These are phyloP conservation scores for Russula sp. DNA, from an alignment of 768 basidiomycete genomes.

Conservation along the genomic window DNA sequence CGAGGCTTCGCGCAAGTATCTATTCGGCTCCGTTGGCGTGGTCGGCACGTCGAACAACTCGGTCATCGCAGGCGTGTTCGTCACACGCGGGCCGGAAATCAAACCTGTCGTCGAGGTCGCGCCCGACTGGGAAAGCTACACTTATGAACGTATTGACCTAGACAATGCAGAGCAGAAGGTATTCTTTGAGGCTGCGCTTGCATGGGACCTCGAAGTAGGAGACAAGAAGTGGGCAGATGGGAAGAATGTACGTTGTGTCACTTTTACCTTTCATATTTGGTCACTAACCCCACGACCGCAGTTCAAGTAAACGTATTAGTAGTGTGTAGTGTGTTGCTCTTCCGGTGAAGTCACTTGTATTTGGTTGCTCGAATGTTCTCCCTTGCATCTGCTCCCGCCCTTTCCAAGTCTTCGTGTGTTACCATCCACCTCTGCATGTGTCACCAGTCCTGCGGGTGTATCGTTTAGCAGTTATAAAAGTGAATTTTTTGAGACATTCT, in stretches of 20 bases:
- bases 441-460: constrained; percentile 10
- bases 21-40: constrained; percentile 91
- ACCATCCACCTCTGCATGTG: constrained; percentile 1
- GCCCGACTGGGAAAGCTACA: constrained; percentile 90
- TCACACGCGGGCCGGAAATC: constrained; percentile 75
- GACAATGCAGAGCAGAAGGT: constrained; percentile 68
- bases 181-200: constrained; percentile 88
- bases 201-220: constrained; percentile 88
- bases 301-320: constrained; percentile 30
- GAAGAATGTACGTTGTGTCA: constrained; percentile 62
- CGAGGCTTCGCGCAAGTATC: constrained; percentile 94
- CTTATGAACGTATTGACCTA: constrained; percentile 72
- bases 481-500: neutral
- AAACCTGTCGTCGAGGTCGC: constrained; percentile 69
- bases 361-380: neutral
- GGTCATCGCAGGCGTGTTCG: constrained; percentile 73
- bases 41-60: constrained; percentile 76
- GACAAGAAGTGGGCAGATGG: constrained; percentile 91
- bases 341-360: constrained; percentile 7
- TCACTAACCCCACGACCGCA: constrained; percentile 12
- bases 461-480: constrained; percentile 11
- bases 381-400: neutral
- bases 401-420: constrained; percentile 1
- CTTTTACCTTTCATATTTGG: neutral
- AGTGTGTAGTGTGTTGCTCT: neutral